Conservation (phyloP, 2,329 filamentous ascomycete species). For the Paracamarosporium sp. region DNA sequence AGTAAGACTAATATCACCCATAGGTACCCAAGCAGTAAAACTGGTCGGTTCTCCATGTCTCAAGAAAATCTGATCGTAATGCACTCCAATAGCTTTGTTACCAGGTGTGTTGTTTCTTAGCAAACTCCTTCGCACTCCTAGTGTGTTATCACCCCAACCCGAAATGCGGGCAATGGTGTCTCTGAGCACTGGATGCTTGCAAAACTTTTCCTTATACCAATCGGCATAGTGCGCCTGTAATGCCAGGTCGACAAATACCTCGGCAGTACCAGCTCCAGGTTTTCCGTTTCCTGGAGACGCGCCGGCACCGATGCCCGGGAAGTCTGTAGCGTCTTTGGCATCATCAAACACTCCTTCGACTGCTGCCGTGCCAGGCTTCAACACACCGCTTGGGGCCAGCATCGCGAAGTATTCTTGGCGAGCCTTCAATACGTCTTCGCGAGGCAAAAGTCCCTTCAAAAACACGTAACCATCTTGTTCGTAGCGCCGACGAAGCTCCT, state of each 20-base stretch:
- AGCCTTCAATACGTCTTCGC: constrained; percentile 59
- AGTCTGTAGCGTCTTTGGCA: constrained; percentile 51
- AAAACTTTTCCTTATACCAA: constrained; percentile 60
- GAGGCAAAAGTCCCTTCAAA: constrained; percentile 62
- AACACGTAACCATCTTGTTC: constrained; percentile 62
- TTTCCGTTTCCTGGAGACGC: constrained; percentile 52
- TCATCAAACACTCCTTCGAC: constrained; percentile 63
- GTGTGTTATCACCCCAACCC: constrained; percentile 60
- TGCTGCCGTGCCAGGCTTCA: constrained; percentile 60
- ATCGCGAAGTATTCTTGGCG: constrained; percentile 62
- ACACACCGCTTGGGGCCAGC: constrained; percentile 62
- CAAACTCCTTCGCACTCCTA: constrained; percentile 57
- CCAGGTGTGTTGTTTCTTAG: constrained; percentile 64
- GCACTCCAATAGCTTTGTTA: constrained; percentile 65
- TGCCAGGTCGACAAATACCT: constrained; percentile 58
- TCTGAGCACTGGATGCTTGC: constrained; percentile 58
- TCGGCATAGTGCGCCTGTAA: constrained; percentile 58
- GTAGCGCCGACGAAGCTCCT: constrained; percentile 57
- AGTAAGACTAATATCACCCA: constrained; percentile 60
- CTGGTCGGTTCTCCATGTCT: constrained; percentile 61
- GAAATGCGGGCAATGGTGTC: constrained; percentile 60
- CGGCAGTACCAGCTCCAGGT: constrained; percentile 51
- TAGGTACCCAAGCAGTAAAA: constrained; percentile 65
- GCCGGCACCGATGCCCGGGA: constrained; percentile 63
- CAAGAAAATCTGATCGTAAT: constrained; percentile 67